Conservation (phyloP, 371 early-diverging fungal species). For the Apophysomyces elegans region DNA sequence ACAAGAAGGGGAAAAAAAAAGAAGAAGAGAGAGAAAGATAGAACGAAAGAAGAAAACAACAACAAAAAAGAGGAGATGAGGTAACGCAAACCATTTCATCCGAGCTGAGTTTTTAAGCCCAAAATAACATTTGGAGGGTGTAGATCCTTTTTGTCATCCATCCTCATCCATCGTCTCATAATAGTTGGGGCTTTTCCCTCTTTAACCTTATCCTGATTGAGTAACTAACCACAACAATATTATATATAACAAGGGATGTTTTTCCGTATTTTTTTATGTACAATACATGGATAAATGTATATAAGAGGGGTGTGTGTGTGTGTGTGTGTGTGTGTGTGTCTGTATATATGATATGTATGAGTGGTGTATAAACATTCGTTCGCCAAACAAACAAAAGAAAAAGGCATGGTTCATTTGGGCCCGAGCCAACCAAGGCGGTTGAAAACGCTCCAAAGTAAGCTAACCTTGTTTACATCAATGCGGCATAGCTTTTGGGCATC, state of each 20-base stretch:
- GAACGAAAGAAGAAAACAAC: background rate
- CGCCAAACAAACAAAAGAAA: slow-evolving; percentile 12
- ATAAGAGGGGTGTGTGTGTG: background rate
- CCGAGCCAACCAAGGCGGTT: slow-evolving; percentile 48
- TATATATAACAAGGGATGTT: background rate
- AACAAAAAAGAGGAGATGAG: too few relatives aligned
- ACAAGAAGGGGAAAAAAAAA: slow-evolving; percentile 15
- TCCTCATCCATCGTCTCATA: background rate
- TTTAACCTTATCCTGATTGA: slow-evolving; percentile 1
- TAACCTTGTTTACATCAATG: slow-evolving; percentile 53
- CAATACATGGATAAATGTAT: background rate
- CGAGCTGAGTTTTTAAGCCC: slow-evolving; percentile 4
- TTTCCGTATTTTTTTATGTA: background rate
- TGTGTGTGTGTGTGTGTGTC: slow-evolving; percentile 11
- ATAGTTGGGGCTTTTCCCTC: background rate
- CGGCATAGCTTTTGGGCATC: slow-evolving; percentile 55
- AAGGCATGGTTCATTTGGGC: slow-evolving; percentile 24
- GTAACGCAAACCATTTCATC: background rate
- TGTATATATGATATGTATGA: slow-evolving; percentile 4
- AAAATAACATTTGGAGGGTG: background rate
- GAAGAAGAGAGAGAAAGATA: background rate
- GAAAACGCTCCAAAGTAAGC: slow-evolving; percentile 45
- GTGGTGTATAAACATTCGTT: slow-evolving; percentile 6
- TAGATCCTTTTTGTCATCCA: too few relatives aligned
- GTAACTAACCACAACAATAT: background rate